Evolutionary conservation across 2,329 filamentous ascomycete species (phyloP).

Genomic region (Aspergillus sp.): DNA sequence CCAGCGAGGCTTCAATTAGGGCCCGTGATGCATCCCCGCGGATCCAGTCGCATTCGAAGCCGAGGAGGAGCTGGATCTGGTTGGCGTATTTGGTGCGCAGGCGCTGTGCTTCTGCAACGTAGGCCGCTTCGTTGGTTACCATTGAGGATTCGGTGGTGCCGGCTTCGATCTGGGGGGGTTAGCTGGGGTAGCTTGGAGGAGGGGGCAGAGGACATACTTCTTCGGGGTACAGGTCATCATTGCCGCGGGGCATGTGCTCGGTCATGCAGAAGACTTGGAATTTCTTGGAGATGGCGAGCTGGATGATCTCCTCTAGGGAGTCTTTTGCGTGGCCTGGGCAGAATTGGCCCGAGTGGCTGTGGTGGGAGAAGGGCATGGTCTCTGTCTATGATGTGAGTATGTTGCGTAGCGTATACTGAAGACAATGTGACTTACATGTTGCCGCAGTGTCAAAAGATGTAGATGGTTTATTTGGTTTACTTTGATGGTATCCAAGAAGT

Average conservation of each 20-base stretch:
- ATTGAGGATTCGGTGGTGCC: conserved; percentile 29
- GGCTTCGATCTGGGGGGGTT: conserved; percentile 26
- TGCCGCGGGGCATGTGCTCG: conserved; percentile 87
- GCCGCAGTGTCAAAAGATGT: no score
- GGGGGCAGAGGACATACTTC: conserved; percentile 54
- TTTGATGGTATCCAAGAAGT: no score
- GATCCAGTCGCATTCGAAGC: conserved; percentile 93
- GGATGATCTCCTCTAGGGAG: conserved; percentile 77
- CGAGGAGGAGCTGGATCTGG: conserved; percentile 76
- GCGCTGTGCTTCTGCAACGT: conserved; percentile 70
- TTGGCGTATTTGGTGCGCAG: conserved; percentile 67
- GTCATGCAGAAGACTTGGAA: conserved; percentile 85
- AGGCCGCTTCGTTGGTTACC: conserved; percentile 57
- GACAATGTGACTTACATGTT: no score
- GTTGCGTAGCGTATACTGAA: no score
- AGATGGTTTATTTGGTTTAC: no score
- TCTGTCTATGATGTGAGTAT: no score
- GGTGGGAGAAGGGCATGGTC: conserved; percentile 91
- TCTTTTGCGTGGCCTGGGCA: conserved; percentile 86
- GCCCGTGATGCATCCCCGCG: conserved; percentile 59
- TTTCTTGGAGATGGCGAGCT: conserved; percentile 71
- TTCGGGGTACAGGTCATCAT: conserved; percentile 85
- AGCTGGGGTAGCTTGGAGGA: neutral
- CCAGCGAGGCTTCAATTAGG: conserved; percentile 58
- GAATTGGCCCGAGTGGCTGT: conserved; percentile 97